These are phyloP conservation scores for Boletus subluridellus DNA, from an alignment of 1,284 basidiomycete species.

Conservation along the genomic window DNA sequence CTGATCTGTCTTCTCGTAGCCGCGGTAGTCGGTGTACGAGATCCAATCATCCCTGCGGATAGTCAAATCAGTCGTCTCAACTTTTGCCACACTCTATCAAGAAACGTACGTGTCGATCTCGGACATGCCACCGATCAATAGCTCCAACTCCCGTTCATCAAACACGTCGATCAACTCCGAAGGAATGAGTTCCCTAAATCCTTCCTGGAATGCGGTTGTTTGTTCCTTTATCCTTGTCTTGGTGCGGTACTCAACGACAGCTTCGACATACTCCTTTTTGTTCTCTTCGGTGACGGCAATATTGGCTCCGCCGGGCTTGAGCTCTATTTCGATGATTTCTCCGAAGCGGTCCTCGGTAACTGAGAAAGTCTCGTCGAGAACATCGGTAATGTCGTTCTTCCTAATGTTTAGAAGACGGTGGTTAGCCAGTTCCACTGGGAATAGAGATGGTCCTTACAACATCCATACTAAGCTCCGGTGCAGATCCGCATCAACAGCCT, in stretches of 20 bases:
- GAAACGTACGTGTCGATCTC: slow-evolving; percentile 88
- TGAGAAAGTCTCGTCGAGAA: slow-evolving; percentile 93
- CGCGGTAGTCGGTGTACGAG: slow-evolving; percentile 83
- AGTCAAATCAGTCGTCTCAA: slow-evolving; percentile 7
- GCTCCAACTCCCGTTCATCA: slow-evolving; percentile 95
- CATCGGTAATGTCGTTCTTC: slow-evolving; percentile 92
- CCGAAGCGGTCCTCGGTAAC: slow-evolving; percentile 97
- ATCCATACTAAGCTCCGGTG: slow-evolving; percentile 96
- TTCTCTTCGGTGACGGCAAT: slow-evolving; percentile 93
- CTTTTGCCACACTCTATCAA: background rate
- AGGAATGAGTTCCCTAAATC: slow-evolving; percentile 93
- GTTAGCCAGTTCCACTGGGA: slow-evolving; percentile 5
- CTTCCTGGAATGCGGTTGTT: slow-evolving; percentile 93
- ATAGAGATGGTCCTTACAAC: slow-evolving; percentile 58
- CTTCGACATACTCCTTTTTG: slow-evolving; percentile 98
- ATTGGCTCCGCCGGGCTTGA: slow-evolving; percentile 84
- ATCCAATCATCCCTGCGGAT: slow-evolving; percentile 73
- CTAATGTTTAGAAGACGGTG: slow-evolving; percentile 37
- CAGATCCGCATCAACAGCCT: slow-evolving; percentile 87
- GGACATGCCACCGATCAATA: slow-evolving; percentile 97
- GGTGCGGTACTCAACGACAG: slow-evolving; percentile 93
- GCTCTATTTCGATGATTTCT: slow-evolving; percentile 90
- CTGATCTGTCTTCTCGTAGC: slow-evolving; percentile 84
- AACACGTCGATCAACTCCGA: slow-evolving; percentile 95
- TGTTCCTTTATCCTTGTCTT: slow-evolving; percentile 91